Conservation (phyloP, 257 asterid genomes). For the Parsonsia alboflavescens region DNA sequence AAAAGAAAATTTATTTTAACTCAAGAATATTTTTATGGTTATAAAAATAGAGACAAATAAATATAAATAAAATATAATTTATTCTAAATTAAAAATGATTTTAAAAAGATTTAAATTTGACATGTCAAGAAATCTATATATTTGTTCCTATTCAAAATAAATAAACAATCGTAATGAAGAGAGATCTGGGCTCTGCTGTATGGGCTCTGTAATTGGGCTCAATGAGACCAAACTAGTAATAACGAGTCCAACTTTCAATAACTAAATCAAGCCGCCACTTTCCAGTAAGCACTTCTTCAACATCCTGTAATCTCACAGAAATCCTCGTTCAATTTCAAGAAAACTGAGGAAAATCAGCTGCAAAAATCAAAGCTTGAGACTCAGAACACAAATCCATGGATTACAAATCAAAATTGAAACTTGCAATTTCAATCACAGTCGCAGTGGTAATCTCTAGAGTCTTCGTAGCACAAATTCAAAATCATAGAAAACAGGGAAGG, state of each 20-base stretch:
- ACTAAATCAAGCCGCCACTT: background rate
- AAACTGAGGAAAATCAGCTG: background rate
- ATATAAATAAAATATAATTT: no score
- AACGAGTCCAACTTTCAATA: background rate
- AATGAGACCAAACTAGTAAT: background rate
- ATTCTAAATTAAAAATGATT: no score
- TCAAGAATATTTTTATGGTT: no score
- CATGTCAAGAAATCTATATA: no score
- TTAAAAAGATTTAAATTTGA: no score
- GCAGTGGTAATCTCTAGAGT: slow-evolving; percentile 49
- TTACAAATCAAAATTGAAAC: slow-evolving; percentile 28
- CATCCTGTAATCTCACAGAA: background rate
- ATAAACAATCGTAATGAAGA: no score
- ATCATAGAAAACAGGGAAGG: slow-evolving; percentile 20
- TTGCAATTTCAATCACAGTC: slow-evolving; percentile 40
- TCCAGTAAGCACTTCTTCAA: background rate
- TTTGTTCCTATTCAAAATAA: no score
- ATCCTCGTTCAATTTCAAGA: background rate
- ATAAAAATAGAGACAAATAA: no score
- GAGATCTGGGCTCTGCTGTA: no score
- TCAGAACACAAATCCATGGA: slow-evolving; percentile 35
- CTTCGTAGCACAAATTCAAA: slow-evolving; percentile 30
- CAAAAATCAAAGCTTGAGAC: slow-evolving; percentile 1
- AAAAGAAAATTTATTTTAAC: no score
- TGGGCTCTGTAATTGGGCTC: background rate